A percentile compares a stretch with the other conserved stretches of the same genome.
phyloP scores from a whole-genome alignment of 2,329 filamentous ascomycete genomes.

The Talaromyces pinophilus region DNA sequence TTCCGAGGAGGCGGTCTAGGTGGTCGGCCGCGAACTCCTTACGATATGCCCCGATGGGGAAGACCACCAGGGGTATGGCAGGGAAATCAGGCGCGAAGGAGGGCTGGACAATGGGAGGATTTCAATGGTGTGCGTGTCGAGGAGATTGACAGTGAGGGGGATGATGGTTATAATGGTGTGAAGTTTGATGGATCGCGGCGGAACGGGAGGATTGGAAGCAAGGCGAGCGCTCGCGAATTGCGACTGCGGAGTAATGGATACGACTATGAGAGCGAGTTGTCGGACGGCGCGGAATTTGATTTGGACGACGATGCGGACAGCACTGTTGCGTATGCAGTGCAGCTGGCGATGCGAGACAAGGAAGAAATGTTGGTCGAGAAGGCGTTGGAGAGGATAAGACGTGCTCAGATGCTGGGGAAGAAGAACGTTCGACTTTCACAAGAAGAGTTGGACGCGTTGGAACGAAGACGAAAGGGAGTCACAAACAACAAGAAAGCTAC shows the following conservation, averaged over 20 bases:
- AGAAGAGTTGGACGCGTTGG: conserved; percentile 77
- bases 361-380: conserved; percentile 76
- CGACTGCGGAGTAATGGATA: conserved; percentile 41
- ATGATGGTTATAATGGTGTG: conserved; percentile 46
- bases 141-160: conserved; percentile 43
- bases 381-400: conserved; percentile 76
- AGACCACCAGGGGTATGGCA: conserved; percentile 90
- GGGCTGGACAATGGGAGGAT: conserved; percentile 56
- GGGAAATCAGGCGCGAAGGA: conserved; percentile 62
- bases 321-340: conserved; percentile 49
- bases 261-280: conserved; percentile 47
- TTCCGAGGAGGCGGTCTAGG: conserved; percentile 99
- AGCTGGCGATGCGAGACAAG: conserved; percentile 61
- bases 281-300: conserved; percentile 53
- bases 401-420: conserved; percentile 74
- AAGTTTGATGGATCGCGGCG: conserved; percentile 35
- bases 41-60: conserved; percentile 91
- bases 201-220: conserved; percentile 33
- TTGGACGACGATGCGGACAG: conserved; percentile 55
- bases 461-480: conserved; percentile 56
- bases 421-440: conserved; percentile 76
- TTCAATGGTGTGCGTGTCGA: conserved; percentile 43
- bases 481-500: conserved; percentile 27
- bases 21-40: conserved; percentile 99
- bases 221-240: conserved; percentile 36